Conservation (phyloP, 805 yeast genomes). For the Yamadazyma akitaensis region DNA sequence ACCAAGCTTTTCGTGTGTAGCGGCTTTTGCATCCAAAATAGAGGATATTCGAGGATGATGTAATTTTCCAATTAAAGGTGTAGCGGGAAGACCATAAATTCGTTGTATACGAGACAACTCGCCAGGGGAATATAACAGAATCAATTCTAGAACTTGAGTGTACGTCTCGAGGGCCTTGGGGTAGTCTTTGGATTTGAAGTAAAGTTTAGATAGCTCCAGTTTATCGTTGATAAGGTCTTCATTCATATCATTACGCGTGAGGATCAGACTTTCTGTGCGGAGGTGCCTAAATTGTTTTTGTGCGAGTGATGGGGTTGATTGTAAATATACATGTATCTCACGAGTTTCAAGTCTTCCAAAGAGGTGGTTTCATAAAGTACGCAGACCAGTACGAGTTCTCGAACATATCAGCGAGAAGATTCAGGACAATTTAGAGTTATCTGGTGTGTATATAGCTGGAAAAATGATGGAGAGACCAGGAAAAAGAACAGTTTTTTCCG, state of each 20-base stretch:
- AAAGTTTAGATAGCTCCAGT: slow-evolving; percentile 25
- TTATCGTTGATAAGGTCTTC: slow-evolving; percentile 28
- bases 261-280: background rate
- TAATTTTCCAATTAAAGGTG: slow-evolving; percentile 28
- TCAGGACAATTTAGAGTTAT: too few relatives aligned
- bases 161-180: slow-evolving; percentile 26
- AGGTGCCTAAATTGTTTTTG: background rate
- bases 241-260: slow-evolving; percentile 10
- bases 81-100: slow-evolving; percentile 17
- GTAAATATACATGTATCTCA: too few relatives aligned
- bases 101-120: slow-evolving; percentile 19
- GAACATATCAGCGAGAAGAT: too few relatives aligned
- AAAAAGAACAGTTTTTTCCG: too few relatives aligned
- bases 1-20: slow-evolving; percentile 43
- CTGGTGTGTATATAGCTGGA: too few relatives aligned
- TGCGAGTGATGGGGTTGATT: background rate
- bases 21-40: slow-evolving; percentile 47
- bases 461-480: too few relatives aligned
- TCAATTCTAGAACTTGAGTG: slow-evolving; percentile 20
- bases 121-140: slow-evolving; percentile 15
- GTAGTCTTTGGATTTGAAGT: slow-evolving; percentile 29
- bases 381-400: too few relatives aligned
- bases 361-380: too few relatives aligned
- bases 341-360: too few relatives aligned
- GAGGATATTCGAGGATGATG: slow-evolving; percentile 36